Evolutionary conservation across 2,329 filamentous ascomycete species (phyloP), one percentile per base, ranked within the genome.

Genomic region (Monosporascus sp.): DNA sequence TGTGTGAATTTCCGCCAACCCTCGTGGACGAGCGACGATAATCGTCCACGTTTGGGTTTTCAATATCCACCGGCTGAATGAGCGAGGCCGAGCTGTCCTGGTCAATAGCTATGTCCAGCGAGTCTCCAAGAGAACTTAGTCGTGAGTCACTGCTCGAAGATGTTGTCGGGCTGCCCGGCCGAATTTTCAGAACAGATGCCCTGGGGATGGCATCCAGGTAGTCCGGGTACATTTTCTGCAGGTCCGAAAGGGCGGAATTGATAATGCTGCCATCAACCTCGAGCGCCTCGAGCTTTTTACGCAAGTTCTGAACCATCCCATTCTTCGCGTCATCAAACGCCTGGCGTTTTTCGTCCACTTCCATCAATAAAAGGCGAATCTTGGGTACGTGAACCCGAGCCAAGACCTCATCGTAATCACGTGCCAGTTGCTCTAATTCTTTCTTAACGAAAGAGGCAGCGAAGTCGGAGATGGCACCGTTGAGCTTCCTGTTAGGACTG

Each of bases 311-410:
- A n/a, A 61, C 54, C 22, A 60, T 51, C 50, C 58, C 56, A 41
- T 57, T 58, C 54, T 62, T 65, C 7, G 59, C 57, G 19, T 61
- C 51, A 16, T 64, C 60, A 50, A 65, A 67, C 19, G 52, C 54
- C 19, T 60, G 57, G 19, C 65, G 63, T 45, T 63, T 60, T 27
- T 49, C 54, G 35, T 66, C 64, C 17, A 67, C 60, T 43, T 65
- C 58, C 43, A 57, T 54, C 38, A 65, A 52, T 24, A 66, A 51
- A 24, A 54, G 55, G 35, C 59, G 58, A 19, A 67, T 55, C 54
- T 51, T 60, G 11, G 65, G 65, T 17, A 66, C 59, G 31, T 65
- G 52, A 41, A 58, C 54, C 24, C 61, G 60, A 37, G 58, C 64
- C 19, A 66, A 54, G 37, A 58, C 58, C 43, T 64, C 59, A 55